Base-by-base conservation (phyloP, 495 filamentous ascomycete species). In the Xylaria longipes region DNA sequence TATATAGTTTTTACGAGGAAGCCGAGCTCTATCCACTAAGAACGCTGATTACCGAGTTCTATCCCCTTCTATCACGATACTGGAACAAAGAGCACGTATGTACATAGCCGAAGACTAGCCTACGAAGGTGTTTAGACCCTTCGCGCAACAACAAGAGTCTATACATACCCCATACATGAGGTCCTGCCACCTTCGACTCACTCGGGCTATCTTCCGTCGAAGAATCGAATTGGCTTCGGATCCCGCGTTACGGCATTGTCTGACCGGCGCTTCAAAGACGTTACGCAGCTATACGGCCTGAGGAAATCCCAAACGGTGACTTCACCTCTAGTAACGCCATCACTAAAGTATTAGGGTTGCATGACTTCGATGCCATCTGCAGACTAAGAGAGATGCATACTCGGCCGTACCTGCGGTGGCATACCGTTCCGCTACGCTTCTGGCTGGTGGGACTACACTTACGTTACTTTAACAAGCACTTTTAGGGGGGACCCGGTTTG, bases 331-430 rank as follows among this genome's bases (percentile, higher is more conserved):
- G 33, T 6, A 37, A 37, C 29, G 6, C 7, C 33, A 20, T 9
- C 33, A 60, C 57, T 60, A 37, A 60, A 60, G 29, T 5, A 60
- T 5, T 33, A 22, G n/a, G 56, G 57, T 37, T 60, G 17, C 57
- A 60, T 60, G 8, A 22, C 33, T 37, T 12, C 31, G 57, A 9
- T 20, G 12, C 8, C 57, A n/a, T n/a, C 15, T 22, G 33, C 8
- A 37, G 31, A 2, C 14, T 6, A 60, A 37, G 57, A 9, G 20
- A 12, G 31, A 20, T 35, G 5, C 14, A 37, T 12, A 22, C 31
- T 22, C 11, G 57, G 7, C 14, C 25, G 14, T 56, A 17, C 17
- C 20, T 3, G 50, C 22, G 50, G 12, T 17, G 6, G 25, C 8
- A 60, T 35, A 11, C 31, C 57, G 33, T 37, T 14, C 57, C 31